These are phyloP conservation scores for Patellifolia procumbens DNA, from an alignment of 179 eudicot genomes.

Conservation along the genomic window DNA sequence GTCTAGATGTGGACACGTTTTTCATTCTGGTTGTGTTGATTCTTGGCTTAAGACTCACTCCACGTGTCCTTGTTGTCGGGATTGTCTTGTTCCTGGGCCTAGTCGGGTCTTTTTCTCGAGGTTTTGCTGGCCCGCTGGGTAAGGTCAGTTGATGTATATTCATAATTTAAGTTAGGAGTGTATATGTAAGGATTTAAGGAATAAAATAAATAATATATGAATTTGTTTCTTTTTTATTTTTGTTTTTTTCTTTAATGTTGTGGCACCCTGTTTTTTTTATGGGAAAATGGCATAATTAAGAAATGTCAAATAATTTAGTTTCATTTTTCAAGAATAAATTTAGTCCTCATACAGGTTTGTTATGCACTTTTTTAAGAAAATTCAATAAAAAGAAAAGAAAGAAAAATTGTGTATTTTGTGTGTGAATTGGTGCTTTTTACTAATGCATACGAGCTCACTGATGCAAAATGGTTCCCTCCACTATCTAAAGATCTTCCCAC, in stretches of 20 bases:
- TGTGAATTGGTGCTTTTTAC: background rate
- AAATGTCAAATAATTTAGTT: no score
- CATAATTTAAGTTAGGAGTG: background rate
- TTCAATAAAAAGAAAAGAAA: no score
- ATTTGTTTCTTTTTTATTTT: background rate
- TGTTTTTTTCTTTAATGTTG: no score
- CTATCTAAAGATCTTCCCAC: no score
- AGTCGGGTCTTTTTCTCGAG: conserved; percentile 14
- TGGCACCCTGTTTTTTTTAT: background rate
- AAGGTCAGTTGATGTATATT: conserved; percentile 20
- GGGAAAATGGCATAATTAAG: background rate
- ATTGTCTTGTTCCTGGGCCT: conserved; percentile 20
- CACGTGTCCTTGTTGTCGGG: conserved; percentile 49
- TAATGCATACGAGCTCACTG: background rate
- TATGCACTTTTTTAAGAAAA: no score
- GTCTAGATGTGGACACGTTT: conserved; percentile 37
- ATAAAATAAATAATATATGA: background rate
- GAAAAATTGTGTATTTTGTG: background rate
- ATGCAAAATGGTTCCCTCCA: background rate
- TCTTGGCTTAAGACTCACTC: conserved; percentile 39
- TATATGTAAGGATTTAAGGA: background rate
- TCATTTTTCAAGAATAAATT: no score
- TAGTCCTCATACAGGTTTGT: no score
- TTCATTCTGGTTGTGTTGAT: conserved; percentile 36
- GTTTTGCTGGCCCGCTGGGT: conserved; percentile 20